Evolutionary conservation across 176 grass and related monocot genomes (phyloP), one percentile per base, ranked within the genome.

Genomic region (Cymbopogon citratus): DNA sequence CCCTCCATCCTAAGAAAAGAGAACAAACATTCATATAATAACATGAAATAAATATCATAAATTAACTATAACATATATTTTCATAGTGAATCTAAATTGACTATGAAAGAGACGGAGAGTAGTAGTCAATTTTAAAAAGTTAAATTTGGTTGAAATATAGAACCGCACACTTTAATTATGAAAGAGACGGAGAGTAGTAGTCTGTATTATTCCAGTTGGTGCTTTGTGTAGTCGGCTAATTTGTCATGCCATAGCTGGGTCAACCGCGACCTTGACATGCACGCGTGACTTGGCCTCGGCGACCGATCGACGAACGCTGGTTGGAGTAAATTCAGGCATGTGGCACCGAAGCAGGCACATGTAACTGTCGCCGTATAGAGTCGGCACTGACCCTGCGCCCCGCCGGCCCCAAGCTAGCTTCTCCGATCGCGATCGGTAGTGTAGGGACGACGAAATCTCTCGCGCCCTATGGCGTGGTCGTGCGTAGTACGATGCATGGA

Each of bases 191-290:
- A n/a, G n/a, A n/a, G n/a, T n/a, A n/a, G n/a, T n/a, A n/a, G n/a
- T n/a, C n/a, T n/a, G n/a, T n/a, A n/a, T n/a, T n/a, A n/a, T n/a
- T n/a, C 9, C 45, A 13, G 19, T 14, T n/a, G 1, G 12, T 21
- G 36, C 38, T 12, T 45, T 25, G 27, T 14, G 76, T 46, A 66
- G 77, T 68, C 63, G 77, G 63, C 77, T 35, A 23, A n/a, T 69
- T 69, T 80, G 28, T 80, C 77, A n/a, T 63, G 63, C 9, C 43
- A 3, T 5, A 3, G 77, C 63, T 2, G 8, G 6, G 28, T 51
- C 49, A 69, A 69, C 46, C 64, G 64, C 64, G 78, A 80, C 78
- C 46, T 69, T 80, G 45, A 27, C 78, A 56, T 21, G 78, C 19
- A 69, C 31, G 78, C 74, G 24, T 18, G 78, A 75, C 46, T 27